phyloP scores from a whole-genome alignment of 208 protist genomes.

The Endotrypanum monterogeii region DNA sequence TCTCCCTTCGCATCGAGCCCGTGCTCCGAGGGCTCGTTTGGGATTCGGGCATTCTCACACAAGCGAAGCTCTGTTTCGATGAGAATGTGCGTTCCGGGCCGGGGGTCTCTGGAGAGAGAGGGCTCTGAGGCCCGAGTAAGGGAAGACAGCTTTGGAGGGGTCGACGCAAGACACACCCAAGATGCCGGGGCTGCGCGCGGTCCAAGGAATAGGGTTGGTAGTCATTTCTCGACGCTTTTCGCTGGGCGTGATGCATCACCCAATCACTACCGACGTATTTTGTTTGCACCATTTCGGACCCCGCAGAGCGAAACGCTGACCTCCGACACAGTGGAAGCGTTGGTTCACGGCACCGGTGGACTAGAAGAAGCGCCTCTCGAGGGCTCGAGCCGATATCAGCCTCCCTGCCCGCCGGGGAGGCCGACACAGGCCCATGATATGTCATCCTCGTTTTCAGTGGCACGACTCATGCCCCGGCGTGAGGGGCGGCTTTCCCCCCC shows the following conservation, averaged over 20 bases:
- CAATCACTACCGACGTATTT: neutral
- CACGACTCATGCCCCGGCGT: slow-evolving; percentile 14
- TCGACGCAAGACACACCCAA: neutral
- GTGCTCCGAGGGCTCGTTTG: neutral
- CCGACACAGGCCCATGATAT: neutral
- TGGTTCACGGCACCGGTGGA: neutral
- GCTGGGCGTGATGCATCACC: neutral
- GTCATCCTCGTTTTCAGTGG: neutral
- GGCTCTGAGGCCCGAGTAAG: neutral
- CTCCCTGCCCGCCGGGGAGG: neutral
- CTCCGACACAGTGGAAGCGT: neutral
- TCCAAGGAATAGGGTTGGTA: neutral
- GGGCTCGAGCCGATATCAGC: slow-evolving; percentile 7
- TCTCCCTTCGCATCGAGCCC: neutral
- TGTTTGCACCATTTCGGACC: neutral
- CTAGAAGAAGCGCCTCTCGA: too few relatives aligned
- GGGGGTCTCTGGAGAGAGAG: neutral
- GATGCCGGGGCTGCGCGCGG: neutral
- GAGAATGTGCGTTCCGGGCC: neutral
- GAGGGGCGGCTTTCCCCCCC: slow-evolving; percentile 11
- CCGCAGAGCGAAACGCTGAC: neutral
- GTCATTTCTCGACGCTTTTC: neutral
- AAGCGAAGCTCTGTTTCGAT: slow-evolving; percentile 4
- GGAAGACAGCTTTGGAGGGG: neutral
- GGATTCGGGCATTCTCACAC: neutral